These are phyloP conservation scores for Sporobolus alterniflorus DNA, from an alignment of 202 grass and related monocot genomes.

Conservation along the genomic window DNA sequence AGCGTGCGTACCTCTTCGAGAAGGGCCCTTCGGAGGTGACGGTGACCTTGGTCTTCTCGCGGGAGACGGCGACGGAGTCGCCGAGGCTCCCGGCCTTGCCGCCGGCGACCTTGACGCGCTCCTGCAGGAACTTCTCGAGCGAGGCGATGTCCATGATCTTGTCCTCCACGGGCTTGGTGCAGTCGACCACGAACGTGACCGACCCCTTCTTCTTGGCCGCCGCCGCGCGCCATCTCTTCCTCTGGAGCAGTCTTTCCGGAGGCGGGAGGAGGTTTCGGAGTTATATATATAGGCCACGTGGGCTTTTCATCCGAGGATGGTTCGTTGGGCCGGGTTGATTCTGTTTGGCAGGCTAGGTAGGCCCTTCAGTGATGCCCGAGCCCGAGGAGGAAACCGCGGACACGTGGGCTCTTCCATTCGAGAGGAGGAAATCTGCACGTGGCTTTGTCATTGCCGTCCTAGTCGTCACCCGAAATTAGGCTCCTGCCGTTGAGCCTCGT, in stretches of 20 bases:
- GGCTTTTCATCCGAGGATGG: constrained; percentile 32
- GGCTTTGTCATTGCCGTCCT: neutral
- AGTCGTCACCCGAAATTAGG: neutral
- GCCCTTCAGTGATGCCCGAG: too few species aligned
- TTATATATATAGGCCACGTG: constrained; percentile 51
- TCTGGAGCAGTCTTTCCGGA: constrained; percentile 26
- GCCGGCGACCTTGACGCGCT: constrained; percentile 94
- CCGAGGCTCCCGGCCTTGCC: constrained; percentile 87
- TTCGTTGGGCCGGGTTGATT: neutral
- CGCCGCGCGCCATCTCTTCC: constrained; percentile 45
- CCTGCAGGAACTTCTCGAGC: constrained; percentile 95
- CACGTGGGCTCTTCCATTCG: too few species aligned
- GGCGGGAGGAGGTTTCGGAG: neutral
- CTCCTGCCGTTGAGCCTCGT: too few species aligned
- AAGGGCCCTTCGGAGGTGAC: constrained; percentile 85
- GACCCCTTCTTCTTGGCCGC: constrained; percentile 79
- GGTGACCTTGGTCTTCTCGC: constrained; percentile 80
- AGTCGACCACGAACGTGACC: constrained; percentile 78
- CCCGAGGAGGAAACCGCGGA: too few species aligned
- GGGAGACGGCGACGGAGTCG: constrained; percentile 70
- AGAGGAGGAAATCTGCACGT: neutral
- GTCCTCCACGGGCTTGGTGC: constrained; percentile 89
- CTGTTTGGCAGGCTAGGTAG: neutral
- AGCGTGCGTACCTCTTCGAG: constrained; percentile 75
- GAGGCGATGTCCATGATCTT: constrained; percentile 98